A percentile compares a stretch with the other conserved stretches of the same genome.
These are phyloP conservation scores for Pythium dissotocum DNA, from an alignment of 352 stramenopile genomes.

Conservation along the genomic window DNA sequence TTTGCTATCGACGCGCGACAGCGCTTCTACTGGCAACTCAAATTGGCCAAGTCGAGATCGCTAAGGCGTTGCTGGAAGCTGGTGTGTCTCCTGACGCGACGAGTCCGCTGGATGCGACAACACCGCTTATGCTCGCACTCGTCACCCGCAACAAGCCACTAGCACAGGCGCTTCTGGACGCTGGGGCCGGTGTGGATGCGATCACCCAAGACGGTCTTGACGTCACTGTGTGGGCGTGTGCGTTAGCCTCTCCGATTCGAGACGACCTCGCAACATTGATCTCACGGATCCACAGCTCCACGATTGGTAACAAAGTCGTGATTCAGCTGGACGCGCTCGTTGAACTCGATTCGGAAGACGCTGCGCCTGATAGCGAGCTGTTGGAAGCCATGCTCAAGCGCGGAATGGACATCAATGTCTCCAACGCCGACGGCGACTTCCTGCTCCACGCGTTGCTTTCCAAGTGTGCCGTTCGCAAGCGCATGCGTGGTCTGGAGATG, in stretches of 20 bases:
- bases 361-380: slow-evolving; percentile 39
- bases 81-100: slow-evolving; percentile 37
- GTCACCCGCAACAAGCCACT: slow-evolving; percentile 37
- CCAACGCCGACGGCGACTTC: slow-evolving; percentile 59
- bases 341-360: slow-evolving; percentile 39
- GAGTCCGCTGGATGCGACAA: slow-evolving; percentile 36
- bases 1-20: slow-evolving; percentile 51
- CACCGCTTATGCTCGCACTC: slow-evolving; percentile 62
- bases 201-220: slow-evolving; percentile 55
- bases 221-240: slow-evolving; percentile 60
- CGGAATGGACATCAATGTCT: slow-evolving; percentile 61
- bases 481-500: slow-evolving; percentile 53
- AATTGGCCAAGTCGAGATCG: slow-evolving; percentile 34
- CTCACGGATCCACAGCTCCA: slow-evolving; percentile 18
- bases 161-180: slow-evolving; percentile 28
- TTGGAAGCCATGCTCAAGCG: slow-evolving; percentile 21
- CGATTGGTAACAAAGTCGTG: slow-evolving; percentile 19
- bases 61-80: slow-evolving; percentile 38
- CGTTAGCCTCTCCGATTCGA: slow-evolving; percentile 35
- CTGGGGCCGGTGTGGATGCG: slow-evolving; percentile 46
- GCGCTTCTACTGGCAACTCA: slow-evolving; percentile 59
- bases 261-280: slow-evolving; percentile 22
- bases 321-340: slow-evolving; percentile 27
- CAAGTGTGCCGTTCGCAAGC: slow-evolving; percentile 43
- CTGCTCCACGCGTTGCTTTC: slow-evolving; percentile 66